Percentiles rank a stretch among this genome's conserved stretches.
These are phyloP conservation scores for Ziziphus jujuba DNA, from an alignment of 306 rosid species.

Conservation along the genomic window DNA sequence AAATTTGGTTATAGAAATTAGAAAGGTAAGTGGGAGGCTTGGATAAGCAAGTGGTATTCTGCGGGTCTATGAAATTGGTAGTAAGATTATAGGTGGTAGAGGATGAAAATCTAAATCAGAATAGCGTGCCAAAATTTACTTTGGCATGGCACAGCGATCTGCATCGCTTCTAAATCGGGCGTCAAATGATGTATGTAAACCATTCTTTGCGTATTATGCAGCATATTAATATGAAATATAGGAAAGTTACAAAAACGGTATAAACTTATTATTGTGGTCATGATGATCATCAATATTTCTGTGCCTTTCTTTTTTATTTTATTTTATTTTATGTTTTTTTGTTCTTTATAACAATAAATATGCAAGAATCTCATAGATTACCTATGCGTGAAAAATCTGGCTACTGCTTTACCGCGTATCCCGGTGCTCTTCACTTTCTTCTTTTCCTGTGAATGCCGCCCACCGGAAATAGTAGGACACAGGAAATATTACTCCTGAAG, in stretches of 20 bases:
- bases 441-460: constrained; percentile 9
- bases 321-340: too few species aligned
- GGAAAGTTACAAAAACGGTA: not conserved
- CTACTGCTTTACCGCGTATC: not conserved
- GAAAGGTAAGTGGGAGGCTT: too few species aligned
- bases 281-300: not conserved
- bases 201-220: not conserved
- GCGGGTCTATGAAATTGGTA: too few species aligned
- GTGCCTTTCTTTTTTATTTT: too few species aligned
- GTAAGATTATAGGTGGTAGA: too few species aligned
- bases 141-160: too few species aligned
- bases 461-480: constrained; percentile 6
- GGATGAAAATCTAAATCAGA: too few species aligned
- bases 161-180: too few species aligned
- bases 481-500: constrained; percentile 1
- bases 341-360: not conserved
- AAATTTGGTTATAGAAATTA: too few species aligned
- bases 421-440: not conserved
- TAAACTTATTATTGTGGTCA: not conserved
- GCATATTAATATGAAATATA: not conserved
- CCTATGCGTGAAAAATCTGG: constrained; percentile 7
- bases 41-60: too few species aligned
- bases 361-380: constrained; percentile 11
- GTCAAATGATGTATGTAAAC: too few species aligned
- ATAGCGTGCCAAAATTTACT: too few species aligned